Evolutionary conservation across 176 grass and related monocot genomes (phyloP).

Genomic region (Oryza nivara): DNA sequence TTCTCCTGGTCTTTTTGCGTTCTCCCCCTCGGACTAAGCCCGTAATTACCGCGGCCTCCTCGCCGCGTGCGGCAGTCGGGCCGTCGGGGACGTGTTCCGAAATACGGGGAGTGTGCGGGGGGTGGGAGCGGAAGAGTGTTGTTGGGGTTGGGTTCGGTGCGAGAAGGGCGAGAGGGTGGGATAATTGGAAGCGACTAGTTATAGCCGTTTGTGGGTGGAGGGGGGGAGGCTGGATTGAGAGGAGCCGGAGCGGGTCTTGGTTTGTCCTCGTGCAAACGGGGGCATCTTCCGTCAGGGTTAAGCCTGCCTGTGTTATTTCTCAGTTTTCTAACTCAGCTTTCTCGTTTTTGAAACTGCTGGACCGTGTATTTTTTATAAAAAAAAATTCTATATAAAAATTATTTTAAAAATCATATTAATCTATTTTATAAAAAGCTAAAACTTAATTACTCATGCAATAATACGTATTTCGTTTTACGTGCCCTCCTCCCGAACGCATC

Average conservation of each 20-base stretch:
- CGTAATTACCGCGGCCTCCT: background rate
- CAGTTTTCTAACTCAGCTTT: too few species aligned
- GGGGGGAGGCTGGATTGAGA: background rate
- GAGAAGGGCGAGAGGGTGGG: background rate
- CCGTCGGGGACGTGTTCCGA: background rate
- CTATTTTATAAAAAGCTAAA: too few species aligned
- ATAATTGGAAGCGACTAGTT: slow-evolving; percentile 50
- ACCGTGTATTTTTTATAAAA: too few species aligned
- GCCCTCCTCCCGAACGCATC: too few species aligned
- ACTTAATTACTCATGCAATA: too few species aligned
- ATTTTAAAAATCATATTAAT: too few species aligned
- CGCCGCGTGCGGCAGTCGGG: background rate
- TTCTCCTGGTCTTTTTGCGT: background rate
- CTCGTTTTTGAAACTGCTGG: too few species aligned
- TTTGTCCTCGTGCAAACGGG: slow-evolving; percentile 25
- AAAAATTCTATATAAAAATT: too few species aligned
- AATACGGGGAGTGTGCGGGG: background rate
- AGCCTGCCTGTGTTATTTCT: too few species aligned
- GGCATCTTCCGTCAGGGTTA: too few species aligned
- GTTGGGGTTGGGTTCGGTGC: background rate
- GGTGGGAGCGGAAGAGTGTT: background rate
- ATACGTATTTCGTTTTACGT: too few species aligned
- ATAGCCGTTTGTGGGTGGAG: slow-evolving; percentile 71
- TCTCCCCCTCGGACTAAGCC: background rate
- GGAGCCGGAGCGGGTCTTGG: slow-evolving; percentile 32